phyloP scores from a whole-genome alignment of 306 rosid genomes.

The Pueraria montana region DNA sequence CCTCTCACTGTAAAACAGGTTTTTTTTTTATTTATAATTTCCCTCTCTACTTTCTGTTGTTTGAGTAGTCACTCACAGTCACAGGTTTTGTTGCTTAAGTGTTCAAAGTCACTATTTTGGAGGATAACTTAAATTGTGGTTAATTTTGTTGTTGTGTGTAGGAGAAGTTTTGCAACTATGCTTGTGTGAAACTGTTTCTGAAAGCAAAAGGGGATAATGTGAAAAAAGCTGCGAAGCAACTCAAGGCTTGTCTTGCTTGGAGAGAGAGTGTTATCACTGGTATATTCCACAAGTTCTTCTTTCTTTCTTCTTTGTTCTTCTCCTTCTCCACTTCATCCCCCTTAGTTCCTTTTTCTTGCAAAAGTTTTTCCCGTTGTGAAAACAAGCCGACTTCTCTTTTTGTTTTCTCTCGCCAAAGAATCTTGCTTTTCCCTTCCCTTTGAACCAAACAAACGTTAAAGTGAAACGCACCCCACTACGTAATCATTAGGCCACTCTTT shows the following conservation, averaged over 20 bases:
- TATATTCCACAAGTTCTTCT: constrained; percentile 28
- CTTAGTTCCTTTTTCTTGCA: constrained; percentile 18
- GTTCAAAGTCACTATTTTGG: background rate
- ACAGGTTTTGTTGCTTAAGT: background rate
- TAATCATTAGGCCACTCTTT: constrained; percentile 64
- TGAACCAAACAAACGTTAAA: constrained; percentile 59
- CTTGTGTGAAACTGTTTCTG: constrained; percentile 86
- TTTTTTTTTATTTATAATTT: background rate
- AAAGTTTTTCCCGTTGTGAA: constrained; percentile 42
- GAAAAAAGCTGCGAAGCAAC: constrained; percentile 89
- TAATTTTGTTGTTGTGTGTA: constrained; percentile 36
- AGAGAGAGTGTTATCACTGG: constrained; percentile 87
- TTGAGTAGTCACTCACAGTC: background rate
- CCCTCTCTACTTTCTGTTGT: background rate
- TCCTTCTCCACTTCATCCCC: background rate
- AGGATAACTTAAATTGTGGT: background rate
- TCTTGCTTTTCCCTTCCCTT: constrained; percentile 73
- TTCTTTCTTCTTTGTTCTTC: constrained; percentile 20
- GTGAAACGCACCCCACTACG: constrained; percentile 50
- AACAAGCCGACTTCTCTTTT: constrained; percentile 54
- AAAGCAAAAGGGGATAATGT: constrained; percentile 86
- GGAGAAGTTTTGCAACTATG: constrained; percentile 94
- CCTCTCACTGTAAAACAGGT: constrained; percentile 91
- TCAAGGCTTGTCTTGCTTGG: constrained; percentile 96
- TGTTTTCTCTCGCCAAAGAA: constrained; percentile 61